Base-by-base conservation (phyloP, 306 rosid species). In the Canavalia ensiformis region DNA sequence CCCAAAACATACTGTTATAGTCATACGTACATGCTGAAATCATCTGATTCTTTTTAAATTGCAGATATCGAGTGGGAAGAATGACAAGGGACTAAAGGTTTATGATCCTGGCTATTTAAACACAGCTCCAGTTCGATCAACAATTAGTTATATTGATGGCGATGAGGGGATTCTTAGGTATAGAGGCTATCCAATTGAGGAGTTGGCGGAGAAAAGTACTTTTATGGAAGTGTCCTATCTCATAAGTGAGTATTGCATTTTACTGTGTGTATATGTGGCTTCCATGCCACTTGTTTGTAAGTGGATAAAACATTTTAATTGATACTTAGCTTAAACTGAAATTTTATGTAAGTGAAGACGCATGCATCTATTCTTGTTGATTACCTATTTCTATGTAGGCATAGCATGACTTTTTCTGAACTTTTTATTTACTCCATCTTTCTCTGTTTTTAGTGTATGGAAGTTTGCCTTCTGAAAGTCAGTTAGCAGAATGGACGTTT, bases 91-190 rank as follows among this genome's bases (percentile, higher is more conserved):
- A 42, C 89, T 94, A 75, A 94, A 92, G 80, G 83, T 92, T 28
- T 90, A 91, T 79, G 97, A 94, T 68, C 98, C 98, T 0, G 98
- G 98, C 25, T 94, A 91, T 86, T 89, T 94, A 59, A 94, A 94
- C 83, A 94, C 98, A 0, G 98, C 98, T 57, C 98, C 98, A 46
- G 98, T 94, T 75, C 87, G 97, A 39, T 94, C 98, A 2, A 82
- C 93, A 33, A 92, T 94, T 75, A 89, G 92, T 78, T 94, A 91
- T 85, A 94, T 94, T 46, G 97, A 94, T 83, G 98, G 97, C 0
- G 98, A 94, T 60, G 97, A 85, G 84, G 98, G 97, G 62, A 88
- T 94, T 82, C 98, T 94, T 70, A 90, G 98, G 85, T 94, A 94
- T 63, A 87, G 97, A 83, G 98, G 97, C 42, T 94, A 89, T 82